Base-by-base conservation (phyloP, 2,329 filamentous ascomycete species). In the Trichophyton simii region DNA sequence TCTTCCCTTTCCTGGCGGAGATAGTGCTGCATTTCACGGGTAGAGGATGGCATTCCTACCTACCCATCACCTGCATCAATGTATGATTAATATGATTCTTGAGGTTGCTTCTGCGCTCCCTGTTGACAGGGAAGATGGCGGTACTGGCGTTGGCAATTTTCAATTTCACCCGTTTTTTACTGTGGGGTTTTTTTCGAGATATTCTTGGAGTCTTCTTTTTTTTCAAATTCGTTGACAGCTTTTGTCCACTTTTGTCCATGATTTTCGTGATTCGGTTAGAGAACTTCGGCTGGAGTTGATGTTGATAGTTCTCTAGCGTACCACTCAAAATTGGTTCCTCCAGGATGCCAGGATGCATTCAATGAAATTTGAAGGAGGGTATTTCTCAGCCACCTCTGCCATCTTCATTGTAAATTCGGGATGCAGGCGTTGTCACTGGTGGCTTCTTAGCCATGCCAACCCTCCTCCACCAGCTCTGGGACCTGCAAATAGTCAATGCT, bases 21-120 rank as follows among this genome's bases (percentile, higher is more conserved):
- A 28, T 54, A 25, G 28, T 54, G 50, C 28, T 54, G 50, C 50
- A 54, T 31, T 54, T 54, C 50, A 54, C 44, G 22, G 50, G 50
- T n/a, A 25, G 3, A 31, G 50, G 50, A 28, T 54, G 22, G 13
- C 20, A 34, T 54, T 54, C 50, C 50, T 48, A 46, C 42, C 25
- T 28, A 44, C 50, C 50, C n/a, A 54, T 54, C 18, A 25, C 11
- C 22, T 54, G 28, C 28, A 54, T 54, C 50, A 3, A 54, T 54
- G 50, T 31, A 54, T 54, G 50, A 54, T 54, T 34, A 54, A 54
- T 54, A 54, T 54, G 28, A 48, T 48, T 31, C 15, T 54, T 54
- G 22, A 31, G 11, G 28, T 54, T 22, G 50, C 22, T n/a, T 44
- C 13, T 18, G 25, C 50, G 5, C 28, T 22, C 44, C 44, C 20